phyloP scores from a whole-genome alignment of 345 rosid species.

The Citrus medica region DNA sequence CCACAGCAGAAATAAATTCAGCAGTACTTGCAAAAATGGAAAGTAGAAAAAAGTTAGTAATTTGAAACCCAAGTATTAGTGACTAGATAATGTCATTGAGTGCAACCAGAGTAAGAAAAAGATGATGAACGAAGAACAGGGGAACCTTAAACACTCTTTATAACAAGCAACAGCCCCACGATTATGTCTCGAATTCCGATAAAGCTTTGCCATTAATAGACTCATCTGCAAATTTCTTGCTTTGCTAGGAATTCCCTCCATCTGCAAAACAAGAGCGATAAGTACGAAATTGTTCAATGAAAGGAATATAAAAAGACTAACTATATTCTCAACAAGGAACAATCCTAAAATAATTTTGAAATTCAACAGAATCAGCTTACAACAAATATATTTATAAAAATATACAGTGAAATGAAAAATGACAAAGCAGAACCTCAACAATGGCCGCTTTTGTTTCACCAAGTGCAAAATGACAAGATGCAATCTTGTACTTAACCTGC shows the following conservation, averaged over 20 bases:
- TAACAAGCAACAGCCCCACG: conserved; percentile 89
- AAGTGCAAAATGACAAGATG: conserved; percentile 77
- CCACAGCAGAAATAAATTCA: background rate
- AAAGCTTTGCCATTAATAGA: conserved; percentile 91
- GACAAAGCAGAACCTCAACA: conserved; percentile 56
- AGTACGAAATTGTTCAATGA: background rate
- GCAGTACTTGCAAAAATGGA: background rate
- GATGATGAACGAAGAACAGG: background rate
- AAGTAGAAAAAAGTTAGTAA: background rate
- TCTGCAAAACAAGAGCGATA: conserved; percentile 36
- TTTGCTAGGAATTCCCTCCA: conserved; percentile 92
- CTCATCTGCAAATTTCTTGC: conserved; percentile 91
- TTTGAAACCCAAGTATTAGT: background rate
- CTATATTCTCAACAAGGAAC: background rate
- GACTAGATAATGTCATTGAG: background rate
- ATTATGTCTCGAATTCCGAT: conserved; percentile 70
- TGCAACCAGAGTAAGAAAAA: background rate
- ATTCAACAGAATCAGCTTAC: background rate
- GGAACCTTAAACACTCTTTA: conserved; percentile 88
- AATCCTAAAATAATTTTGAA: background rate
- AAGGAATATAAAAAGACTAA: background rate
- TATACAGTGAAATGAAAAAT: conserved; percentile 4
- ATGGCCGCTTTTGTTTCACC: conserved; percentile 76
- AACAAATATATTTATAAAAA: background rate
- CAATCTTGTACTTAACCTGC: conserved; percentile 93